Percentiles rank a stretch among this genome's conserved stretches.
These are phyloP conservation scores for Scheffersomyces cryptocercus DNA, from an alignment of 1,139 yeast genomes.

Conservation along the genomic window DNA sequence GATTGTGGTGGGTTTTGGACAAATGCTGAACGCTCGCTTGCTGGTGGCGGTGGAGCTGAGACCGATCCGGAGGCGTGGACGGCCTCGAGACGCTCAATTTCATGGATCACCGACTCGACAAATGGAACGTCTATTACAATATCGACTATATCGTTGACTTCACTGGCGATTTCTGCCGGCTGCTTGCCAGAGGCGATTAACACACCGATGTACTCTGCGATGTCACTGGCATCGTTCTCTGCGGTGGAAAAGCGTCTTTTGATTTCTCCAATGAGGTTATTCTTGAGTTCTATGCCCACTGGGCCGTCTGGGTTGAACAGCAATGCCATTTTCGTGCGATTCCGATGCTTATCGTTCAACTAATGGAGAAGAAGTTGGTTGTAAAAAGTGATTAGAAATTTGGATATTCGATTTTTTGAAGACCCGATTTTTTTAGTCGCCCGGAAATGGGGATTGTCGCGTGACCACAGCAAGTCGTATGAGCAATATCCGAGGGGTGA, in stretches of 20 bases:
- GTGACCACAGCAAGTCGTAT: background rate
- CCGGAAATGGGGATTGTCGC: background rate
- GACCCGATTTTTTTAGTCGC: no score
- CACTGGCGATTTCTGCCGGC: conserved; percentile 62
- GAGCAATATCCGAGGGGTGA: background rate
- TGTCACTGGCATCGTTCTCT: conserved; percentile 69
- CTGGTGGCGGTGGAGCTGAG: conserved; percentile 5
- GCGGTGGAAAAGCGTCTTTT: conserved; percentile 32
- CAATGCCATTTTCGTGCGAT: conserved; percentile 16
- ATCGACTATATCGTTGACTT: conserved; percentile 66
- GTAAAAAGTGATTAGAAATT: background rate
- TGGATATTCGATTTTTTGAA: background rate
- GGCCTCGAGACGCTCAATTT: conserved; percentile 41
- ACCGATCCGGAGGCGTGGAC: conserved; percentile 3
- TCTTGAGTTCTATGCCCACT: conserved; percentile 39
- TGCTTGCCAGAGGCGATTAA: conserved; percentile 72
- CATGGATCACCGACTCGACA: conserved; percentile 55
- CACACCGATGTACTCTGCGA: conserved; percentile 77
- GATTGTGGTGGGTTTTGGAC: conserved; percentile 5
- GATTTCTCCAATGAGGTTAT: conserved; percentile 38
- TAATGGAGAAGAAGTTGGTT: conserved; percentile 1
- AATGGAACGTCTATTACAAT: conserved; percentile 56
- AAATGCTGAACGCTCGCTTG: conserved; percentile 13
- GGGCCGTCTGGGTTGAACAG: conserved; percentile 45
- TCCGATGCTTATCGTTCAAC: background rate